Base-by-base conservation (phyloP, 164 flowering plant genomes). In the Vitis rotundifolia region DNA sequence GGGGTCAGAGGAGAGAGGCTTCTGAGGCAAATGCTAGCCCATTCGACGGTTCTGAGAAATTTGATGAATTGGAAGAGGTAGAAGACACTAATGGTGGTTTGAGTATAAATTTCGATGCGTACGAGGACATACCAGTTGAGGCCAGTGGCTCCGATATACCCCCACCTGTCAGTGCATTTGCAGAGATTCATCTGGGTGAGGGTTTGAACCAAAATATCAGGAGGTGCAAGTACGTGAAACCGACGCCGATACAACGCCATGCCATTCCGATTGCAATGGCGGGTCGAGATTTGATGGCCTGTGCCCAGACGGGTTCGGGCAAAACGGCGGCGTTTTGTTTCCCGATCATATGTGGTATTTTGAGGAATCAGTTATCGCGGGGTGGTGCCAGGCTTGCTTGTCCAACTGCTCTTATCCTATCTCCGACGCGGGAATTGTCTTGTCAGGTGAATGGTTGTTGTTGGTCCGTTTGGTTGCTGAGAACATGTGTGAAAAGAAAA, bases 241-340 rank as follows among this genome's bases (percentile, higher is more conserved):
- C 92, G 1, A 88, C 92, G 0, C 90, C 92, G 1, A 83, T 88
- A 18, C 92, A 88, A 65, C 78, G 87, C 16, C 80, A 86, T 49
- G 87, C 89, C 0, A 84, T 88, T 16, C 91, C 89, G n/a, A 81
- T 86, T 13, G 80, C 80, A 2, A 18, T 81, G 56, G 90, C 85
- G 2, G 92, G 92, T 19, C 73, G 92, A 19, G 90, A 86, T 58
- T 59, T 88, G 63, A 88, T 88, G 92, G 92, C 92, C 2, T 86
- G 92, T 69, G 88, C 92, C 1, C 90, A 88, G 76, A 88, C 91
- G 5, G 89, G 91, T 12, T 86, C 89, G 7, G 91, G 91, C 3
- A 87, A 87, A 73, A 87, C 91, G 3, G 91, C 88, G 0, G 91
- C 91, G 2, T 88, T 84, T 71, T 88, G 91, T 50, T 84, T 88